These are phyloP conservation scores for Hyaloscypha bicolor DNA, from an alignment of 495 filamentous ascomycete species.

Conservation along the genomic window DNA sequence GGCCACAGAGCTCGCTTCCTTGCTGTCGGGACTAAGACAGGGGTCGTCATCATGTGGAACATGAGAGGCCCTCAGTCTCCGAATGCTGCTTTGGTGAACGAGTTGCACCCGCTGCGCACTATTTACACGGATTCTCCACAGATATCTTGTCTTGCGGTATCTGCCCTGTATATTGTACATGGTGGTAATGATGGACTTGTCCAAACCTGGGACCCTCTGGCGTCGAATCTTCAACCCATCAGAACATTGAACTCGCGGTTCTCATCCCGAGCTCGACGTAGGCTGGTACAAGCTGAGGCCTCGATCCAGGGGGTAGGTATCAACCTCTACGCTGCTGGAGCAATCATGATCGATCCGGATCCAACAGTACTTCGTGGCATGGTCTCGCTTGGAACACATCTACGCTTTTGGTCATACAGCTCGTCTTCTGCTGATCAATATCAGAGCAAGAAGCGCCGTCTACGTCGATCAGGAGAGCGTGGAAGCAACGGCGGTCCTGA, in stretches of 20 bases:
- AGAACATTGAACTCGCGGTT: slow-evolving; percentile 90
- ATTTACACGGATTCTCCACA: slow-evolving; percentile 92
- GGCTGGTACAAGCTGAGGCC: slow-evolving; percentile 71
- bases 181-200: slow-evolving; percentile 95
- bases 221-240: slow-evolving; percentile 76
- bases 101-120: slow-evolving; percentile 65
- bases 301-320: slow-evolving; percentile 65
- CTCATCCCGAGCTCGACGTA: slow-evolving; percentile 75
- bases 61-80: slow-evolving; percentile 64
- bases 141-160: slow-evolving; percentile 82
- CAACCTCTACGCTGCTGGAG: slow-evolving; percentile 81
- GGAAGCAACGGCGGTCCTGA: slow-evolving; percentile 59
- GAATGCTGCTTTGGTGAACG: slow-evolving; percentile 49
- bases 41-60: slow-evolving; percentile 82
- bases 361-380: slow-evolving; percentile 88
- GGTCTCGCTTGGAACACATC: slow-evolving; percentile 81
- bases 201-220: slow-evolving; percentile 94
- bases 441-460: slow-evolving; percentile 62
- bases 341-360: slow-evolving; percentile 86
- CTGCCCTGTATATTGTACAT: slow-evolving; percentile 86
- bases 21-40: slow-evolving; percentile 78
- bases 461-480: slow-evolving; percentile 56
- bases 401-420: slow-evolving; percentile 94
- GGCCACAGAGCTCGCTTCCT: slow-evolving; percentile 83
- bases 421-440: slow-evolving; percentile 67